Conservation (phyloP, 306 rosid genomes). For the Lathyrus oleraceus region DNA sequence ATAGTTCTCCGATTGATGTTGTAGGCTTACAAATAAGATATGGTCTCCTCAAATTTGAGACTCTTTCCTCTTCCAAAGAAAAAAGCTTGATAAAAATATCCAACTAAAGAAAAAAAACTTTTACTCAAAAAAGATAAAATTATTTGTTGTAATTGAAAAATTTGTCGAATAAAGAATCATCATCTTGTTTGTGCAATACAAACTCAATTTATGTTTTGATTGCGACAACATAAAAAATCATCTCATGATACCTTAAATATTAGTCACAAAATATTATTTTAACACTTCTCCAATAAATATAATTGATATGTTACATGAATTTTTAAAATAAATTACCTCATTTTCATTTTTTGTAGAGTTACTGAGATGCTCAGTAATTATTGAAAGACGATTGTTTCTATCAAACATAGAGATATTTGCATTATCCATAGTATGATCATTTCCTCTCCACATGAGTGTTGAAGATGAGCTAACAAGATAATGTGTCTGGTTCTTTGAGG, state of each 20-base stretch:
- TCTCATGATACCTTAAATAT: too few species aligned
- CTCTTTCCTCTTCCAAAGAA: slow-evolving; percentile 54
- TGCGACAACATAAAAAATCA: too few species aligned
- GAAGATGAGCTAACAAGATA: neutral
- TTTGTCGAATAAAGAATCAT: neutral
- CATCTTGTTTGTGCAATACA: too few species aligned
- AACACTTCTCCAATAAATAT: neutral
- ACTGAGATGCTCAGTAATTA: neutral
- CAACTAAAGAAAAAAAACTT: slow-evolving; percentile 40
- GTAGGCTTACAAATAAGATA: slow-evolving; percentile 66
- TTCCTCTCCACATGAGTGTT: neutral
- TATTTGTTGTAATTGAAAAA: too few species aligned
- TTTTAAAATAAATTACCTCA: neutral
- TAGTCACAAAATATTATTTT: too few species aligned
- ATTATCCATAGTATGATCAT: neutral
- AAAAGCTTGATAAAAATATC: slow-evolving; percentile 58
- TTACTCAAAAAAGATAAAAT: neutral
- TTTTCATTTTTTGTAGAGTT: neutral
- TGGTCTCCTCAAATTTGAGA: slow-evolving; percentile 58
- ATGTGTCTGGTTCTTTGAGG: too few species aligned
- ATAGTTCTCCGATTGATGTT: slow-evolving; percentile 48
- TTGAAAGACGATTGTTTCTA: neutral
- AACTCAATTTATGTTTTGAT: too few species aligned
- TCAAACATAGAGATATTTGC: neutral
- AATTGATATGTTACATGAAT: neutral